phyloP scores from a whole-genome alignment of 129 eudicot genomes.

The Solidago caesia region DNA sequence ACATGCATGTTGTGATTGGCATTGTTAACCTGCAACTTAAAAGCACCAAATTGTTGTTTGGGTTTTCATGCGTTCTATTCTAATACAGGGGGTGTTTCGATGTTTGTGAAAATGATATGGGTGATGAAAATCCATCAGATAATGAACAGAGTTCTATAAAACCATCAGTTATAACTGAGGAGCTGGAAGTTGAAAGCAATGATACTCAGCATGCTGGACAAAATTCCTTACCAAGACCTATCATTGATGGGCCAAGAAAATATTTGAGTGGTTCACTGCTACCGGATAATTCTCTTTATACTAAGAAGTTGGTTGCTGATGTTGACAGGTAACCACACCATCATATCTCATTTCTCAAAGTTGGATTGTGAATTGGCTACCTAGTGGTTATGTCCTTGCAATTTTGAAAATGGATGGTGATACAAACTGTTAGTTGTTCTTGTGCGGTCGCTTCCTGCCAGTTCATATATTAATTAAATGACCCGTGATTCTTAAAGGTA shows the following conservation, averaged over 20 bases:
- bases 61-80: slow-evolving; percentile 17
- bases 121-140: slow-evolving; percentile 48
- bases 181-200: slow-evolving; percentile 48
- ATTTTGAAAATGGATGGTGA: not conserved
- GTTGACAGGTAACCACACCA: slow-evolving; percentile 55
- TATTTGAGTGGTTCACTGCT: slow-evolving; percentile 66
- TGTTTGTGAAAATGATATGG: slow-evolving; percentile 66
- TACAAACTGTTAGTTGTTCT: too few species aligned
- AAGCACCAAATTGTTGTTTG: not conserved
- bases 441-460: not conserved
- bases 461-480: not conserved
- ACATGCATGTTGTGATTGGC: not conserved
- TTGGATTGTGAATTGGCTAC: slow-evolving; percentile 9
- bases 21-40: not conserved
- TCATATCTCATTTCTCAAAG: slow-evolving; percentile 6
- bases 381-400: not conserved
- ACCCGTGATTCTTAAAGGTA: not conserved
- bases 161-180: slow-evolving; percentile 38
- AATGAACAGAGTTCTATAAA: slow-evolving; percentile 39
- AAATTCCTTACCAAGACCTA: slow-evolving; percentile 42
- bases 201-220: slow-evolving; percentile 39
- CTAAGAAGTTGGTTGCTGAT: slow-evolving; percentile 52
- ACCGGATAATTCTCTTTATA: slow-evolving; percentile 53
- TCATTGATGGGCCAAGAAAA: slow-evolving; percentile 44
- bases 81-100: slow-evolving; percentile 89